Evolutionary conservation across 805 yeast genomes (phyloP).

Genomic region (Suhomyces sp.): DNA sequence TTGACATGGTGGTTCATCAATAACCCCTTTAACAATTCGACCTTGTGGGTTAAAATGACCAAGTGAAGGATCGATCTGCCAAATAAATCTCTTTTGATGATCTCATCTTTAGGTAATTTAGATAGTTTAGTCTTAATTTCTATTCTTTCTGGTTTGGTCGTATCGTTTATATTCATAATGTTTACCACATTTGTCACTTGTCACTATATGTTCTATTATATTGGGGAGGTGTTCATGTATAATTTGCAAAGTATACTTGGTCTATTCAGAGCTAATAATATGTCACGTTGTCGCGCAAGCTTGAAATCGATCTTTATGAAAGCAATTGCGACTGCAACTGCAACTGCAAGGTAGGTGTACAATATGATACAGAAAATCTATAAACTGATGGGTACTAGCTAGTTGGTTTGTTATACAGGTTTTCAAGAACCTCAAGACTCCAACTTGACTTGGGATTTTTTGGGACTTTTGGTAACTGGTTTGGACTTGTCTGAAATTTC

Average conservation of each 20-base stretch:
- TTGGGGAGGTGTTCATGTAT: background rate
- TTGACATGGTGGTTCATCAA: slow-evolving; percentile 49
- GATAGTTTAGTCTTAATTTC: slow-evolving; percentile 2
- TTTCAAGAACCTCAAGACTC: background rate
- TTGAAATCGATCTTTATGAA: background rate
- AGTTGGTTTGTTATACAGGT: background rate
- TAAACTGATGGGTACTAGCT: background rate
- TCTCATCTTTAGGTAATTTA: slow-evolving; percentile 32
- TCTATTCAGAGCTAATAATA: background rate
- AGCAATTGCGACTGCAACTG: background rate
- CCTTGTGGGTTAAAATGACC: slow-evolving; percentile 48
- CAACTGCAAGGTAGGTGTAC: background rate
- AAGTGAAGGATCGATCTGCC: slow-evolving; percentile 68
- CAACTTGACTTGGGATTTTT: background rate
- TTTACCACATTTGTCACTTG: slow-evolving; percentile 4
- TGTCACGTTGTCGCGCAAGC: background rate
- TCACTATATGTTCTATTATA: background rate
- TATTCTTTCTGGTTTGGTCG: background rate
- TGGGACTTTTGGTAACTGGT: slow-evolving; percentile 2
- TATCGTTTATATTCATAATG: background rate
- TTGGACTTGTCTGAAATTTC: background rate
- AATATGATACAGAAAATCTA: background rate
- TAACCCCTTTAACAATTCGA: slow-evolving; percentile 44
- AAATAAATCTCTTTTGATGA: slow-evolving; percentile 58
- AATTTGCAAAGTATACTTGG: background rate